Base-by-base conservation (phyloP, 805 yeast genomes). In the Monosporozyma yasuniensis region DNA sequence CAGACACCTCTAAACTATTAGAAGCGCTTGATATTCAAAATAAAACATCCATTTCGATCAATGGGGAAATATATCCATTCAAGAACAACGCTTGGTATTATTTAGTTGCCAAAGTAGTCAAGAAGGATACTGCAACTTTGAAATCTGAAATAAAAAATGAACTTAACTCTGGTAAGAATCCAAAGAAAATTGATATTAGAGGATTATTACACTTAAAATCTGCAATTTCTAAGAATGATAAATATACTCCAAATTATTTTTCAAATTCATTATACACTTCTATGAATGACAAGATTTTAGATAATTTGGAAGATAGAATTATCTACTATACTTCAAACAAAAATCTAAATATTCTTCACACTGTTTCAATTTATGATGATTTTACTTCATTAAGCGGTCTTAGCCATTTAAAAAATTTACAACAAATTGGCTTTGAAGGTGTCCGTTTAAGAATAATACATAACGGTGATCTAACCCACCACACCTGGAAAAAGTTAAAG, bases 31-130 rank as follows among this genome's bases (percentile, higher is more conserved):
- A 76, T 5, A 64, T 82, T 25, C 57, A 58, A 0, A 61, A 63
- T 1, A 81, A 16, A 23, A 28, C 91, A 0, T 64, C 76, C 0
- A 68, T 87, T 3, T 73, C 88, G 46, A 78, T 80, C 27, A 85
- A 91, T 64, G 98, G 98, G 42, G 81, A 82, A 6, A 74, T 85
- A 16, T 67, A 72, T 51, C 74, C 73, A 3, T 72, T 83, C 55
- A 70, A 67, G 35, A 66, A 73, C 1, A 69, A 73, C 46, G 55
- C 61, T 3, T 84, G 87, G 84, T 80, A 80, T 53, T 68, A 69
- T 42, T 61, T 75, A 1, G 64, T 83, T 58, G 73, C 79, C 3
- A 72, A 66, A 35, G 85, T 82, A 55, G 55, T 81, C 16, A 66
- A 70, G 22, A 71, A 68, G 22, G 98, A 90, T 66, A 72, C 69